Evolutionary conservation across 2,329 filamentous ascomycete species (phyloP), one percentile per base, ranked within the genome.

Genomic region (Ascochyta clinopodiicola): DNA sequence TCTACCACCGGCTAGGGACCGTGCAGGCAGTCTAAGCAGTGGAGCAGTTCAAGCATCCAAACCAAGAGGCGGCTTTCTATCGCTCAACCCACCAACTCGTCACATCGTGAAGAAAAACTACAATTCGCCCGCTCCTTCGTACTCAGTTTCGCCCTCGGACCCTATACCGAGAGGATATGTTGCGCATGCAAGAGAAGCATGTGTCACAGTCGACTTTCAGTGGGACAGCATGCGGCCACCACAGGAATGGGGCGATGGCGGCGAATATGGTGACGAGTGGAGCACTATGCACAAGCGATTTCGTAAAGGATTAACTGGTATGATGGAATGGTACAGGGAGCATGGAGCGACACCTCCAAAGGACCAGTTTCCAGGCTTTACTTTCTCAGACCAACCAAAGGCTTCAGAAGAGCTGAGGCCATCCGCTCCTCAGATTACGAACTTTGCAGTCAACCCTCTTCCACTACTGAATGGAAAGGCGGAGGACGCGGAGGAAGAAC

Each of bases 221-320:
- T 99, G 95, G 94, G 93, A 99, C 70, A 97, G 93, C 56, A 94
- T 93, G 82, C 84, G 90, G 13, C 79, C 84, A 2, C 86, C 90
- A 0, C 82, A 91, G 38, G 82, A 88, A 59, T 98, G 95, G 90
- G 94, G 93, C 6, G 88, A 92, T 67, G 94, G 94, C 9, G 95
- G 94, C 35, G 84, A 88, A 38, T 90, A 91, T 66, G 92, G 91
- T 1, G 95, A 99, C 75, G 95, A 98, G 76, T 99, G 95, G 95
- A 90, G 91, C 27, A 82, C 87, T 3, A 98, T 99, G 95, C 95
- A 99, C 76, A 88, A 88, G 71, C 86, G 95, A 21, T 96, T 98
- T 68, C 85, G 92, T 34, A 85, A 82, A 58, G 94, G 94, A 1
- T 76, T 97, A 35, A 87, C 90, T 62, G 86, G 86, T 39, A 84